Percentiles rank a stretch among this genome's conserved stretches.
phyloP scores from a whole-genome alignment of 2,329 filamentous ascomycete genomes.

The Diaporthe sp. region DNA sequence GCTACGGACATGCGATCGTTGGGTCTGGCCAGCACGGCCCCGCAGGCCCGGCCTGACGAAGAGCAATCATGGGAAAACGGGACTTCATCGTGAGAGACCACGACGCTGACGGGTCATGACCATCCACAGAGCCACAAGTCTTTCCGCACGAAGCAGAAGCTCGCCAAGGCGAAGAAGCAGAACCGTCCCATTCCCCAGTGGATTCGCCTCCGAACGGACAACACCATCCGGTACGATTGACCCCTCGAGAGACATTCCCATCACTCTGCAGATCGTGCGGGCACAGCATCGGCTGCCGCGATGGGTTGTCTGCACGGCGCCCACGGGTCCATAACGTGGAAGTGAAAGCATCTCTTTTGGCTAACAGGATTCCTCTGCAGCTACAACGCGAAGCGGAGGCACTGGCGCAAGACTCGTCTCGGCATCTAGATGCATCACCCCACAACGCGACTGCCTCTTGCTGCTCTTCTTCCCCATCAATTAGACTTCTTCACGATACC shows the following conservation, averaged over 20 bases:
- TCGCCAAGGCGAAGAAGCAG: conserved; percentile 99
- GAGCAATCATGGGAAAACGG: background rate
- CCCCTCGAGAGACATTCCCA: conserved; percentile 18
- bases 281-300: background rate
- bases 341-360: conserved; percentile 35
- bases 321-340: too few relatives aligned
- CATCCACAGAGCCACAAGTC: conserved; percentile 92
- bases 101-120: conserved; percentile 36
- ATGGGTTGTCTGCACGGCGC: background rate
- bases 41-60: background rate
- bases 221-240: conserved; percentile 94
- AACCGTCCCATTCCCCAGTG: conserved; percentile 99
- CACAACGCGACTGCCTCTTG: conserved; percentile 44
- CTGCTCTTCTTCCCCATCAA: conserved; percentile 45
- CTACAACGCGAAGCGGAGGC: conserved; percentile 99
- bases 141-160: conserved; percentile 99
- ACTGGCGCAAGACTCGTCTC: conserved; percentile 99
- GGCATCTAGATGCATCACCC: conserved; percentile 86
- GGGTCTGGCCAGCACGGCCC: background rate
- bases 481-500: conserved; percentile 35
- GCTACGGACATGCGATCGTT: background rate
- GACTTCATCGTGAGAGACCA: conserved; percentile 33
- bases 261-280: background rate
- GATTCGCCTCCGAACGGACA: conserved; percentile 98
- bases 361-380: conserved; percentile 61